phyloP scores from a whole-genome alignment of 1,139 yeast genomes.

The Pichia sp. region DNA sequence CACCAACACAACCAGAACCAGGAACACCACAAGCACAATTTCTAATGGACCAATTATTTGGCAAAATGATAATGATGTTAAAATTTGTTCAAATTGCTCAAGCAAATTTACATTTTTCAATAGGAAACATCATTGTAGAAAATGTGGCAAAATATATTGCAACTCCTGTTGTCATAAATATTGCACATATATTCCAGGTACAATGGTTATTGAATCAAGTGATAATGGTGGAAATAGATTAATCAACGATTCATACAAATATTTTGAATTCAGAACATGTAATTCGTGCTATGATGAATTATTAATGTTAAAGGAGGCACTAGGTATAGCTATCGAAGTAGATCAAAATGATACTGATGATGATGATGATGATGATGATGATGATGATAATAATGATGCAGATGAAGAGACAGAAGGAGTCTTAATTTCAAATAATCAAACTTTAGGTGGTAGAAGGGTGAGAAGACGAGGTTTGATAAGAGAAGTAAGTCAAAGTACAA shows the following conservation, averaged over 20 bases:
- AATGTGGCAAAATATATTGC: conserved; percentile 77
- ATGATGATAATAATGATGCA: not conserved
- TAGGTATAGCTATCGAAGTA: conserved; percentile 26
- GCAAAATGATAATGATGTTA: conserved; percentile 69
- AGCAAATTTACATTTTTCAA: conserved; percentile 54
- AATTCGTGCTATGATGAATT: conserved; percentile 63
- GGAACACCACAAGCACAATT: not conserved
- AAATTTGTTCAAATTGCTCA: conserved; percentile 59
- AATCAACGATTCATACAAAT: conserved; percentile 34
- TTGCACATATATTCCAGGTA: conserved; percentile 39
- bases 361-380: not conserved
- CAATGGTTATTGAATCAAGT: conserved; percentile 41
- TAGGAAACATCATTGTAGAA: conserved; percentile 88
- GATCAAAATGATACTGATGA: conserved; percentile 1
- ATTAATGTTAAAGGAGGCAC: conserved; percentile 46
- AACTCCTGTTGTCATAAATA: conserved; percentile 52
- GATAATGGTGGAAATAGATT: conserved; percentile 13
- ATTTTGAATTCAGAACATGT: conserved; percentile 48
- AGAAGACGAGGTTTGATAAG: not conserved
- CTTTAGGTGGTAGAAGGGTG: not conserved
- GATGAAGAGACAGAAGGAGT: not conserved
- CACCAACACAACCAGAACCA: not conserved
- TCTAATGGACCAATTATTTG: conserved; percentile 42
- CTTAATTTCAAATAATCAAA: not conserved
- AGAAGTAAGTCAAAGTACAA: not conserved